Evolutionary conservation across 2,329 filamentous ascomycete species (phyloP).

Genomic region (Fusarium tuaranense): DNA sequence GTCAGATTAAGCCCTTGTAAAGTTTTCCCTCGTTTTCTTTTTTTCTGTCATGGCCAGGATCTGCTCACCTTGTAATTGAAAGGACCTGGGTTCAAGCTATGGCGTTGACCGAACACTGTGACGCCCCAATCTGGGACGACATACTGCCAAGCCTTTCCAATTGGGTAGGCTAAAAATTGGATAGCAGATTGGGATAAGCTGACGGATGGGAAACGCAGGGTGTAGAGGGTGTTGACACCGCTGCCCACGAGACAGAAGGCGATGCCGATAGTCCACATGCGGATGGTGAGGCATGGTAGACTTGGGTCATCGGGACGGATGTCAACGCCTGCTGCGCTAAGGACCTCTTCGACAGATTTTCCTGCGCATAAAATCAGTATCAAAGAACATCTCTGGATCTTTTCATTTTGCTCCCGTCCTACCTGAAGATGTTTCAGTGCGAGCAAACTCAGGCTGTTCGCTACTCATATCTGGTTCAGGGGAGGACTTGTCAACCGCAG

Average conservation of each 20-base stretch:
- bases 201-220: conserved; percentile 50
- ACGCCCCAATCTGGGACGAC: conserved; percentile 47
- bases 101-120: conserved; percentile 37
- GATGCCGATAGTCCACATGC: conserved; percentile 55
- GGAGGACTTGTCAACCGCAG: background rate
- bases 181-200: conserved; percentile 50
- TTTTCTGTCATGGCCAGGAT: background rate
- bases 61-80: conserved; percentile 48
- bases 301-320: conserved; percentile 43
- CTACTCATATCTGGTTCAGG: background rate
- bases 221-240: conserved; percentile 56
- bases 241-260: conserved; percentile 52
- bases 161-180: conserved; percentile 58
- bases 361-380: background rate
- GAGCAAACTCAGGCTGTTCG: conserved; percentile 1
- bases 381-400: too few relatives aligned
- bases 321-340: conserved; percentile 47
- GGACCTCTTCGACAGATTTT: conserved; percentile 39
- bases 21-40: background rate
- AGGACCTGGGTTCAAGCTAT: conserved; percentile 55
- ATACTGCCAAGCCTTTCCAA: conserved; percentile 54
- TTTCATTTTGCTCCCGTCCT: background rate
- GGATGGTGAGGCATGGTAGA: conserved; percentile 51
- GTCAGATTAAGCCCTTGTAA: background rate
- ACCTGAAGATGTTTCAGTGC: conserved; percentile 23